These are phyloP conservation scores for Bertia moriformis DNA, from an alignment of 2,329 filamentous ascomycete species.

Conservation along the genomic window DNA sequence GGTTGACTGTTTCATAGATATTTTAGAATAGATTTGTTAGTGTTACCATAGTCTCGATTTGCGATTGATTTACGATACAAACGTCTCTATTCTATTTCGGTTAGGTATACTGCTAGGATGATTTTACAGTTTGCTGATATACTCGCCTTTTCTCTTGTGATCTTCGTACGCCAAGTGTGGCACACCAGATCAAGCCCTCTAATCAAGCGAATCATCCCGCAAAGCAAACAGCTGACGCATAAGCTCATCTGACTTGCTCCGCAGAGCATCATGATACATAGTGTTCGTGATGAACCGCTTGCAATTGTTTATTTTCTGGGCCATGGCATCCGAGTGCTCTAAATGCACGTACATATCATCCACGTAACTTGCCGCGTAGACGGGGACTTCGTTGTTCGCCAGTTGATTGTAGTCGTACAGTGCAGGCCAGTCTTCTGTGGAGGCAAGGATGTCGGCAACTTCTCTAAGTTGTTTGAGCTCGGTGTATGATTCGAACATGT, in stretches of 20 bases:
- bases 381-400: slow-evolving; percentile 46
- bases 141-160: too few species aligned
- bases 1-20: too few species aligned
- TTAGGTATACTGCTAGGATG: too few species aligned
- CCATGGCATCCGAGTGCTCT: slow-evolving; percentile 45
- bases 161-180: too few species aligned
- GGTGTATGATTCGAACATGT: slow-evolving; percentile 49
- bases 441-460: slow-evolving; percentile 42
- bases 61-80: too few species aligned
- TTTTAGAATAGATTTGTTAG: too few species aligned
- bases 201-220: slow-evolving; percentile 54
- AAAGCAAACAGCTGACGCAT: slow-evolving; percentile 62
- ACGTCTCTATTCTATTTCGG: too few species aligned
- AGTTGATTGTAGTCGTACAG: slow-evolving; percentile 50
- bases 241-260: slow-evolving; percentile 61
- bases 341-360: slow-evolving; percentile 66
- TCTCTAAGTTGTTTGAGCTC: slow-evolving; percentile 41
- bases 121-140: too few species aligned
- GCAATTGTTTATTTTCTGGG: slow-evolving; percentile 55
- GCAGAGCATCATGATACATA: slow-evolving; percentile 74
- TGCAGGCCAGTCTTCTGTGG: slow-evolving; percentile 40
- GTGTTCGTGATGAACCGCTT: slow-evolving; percentile 75
- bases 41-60: too few species aligned
- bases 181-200: slow-evolving; percentile 3
- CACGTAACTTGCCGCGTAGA: slow-evolving; percentile 52